Evolutionary conservation across 2,329 filamentous ascomycete species (phyloP).

Genomic region (Alternaria novae-zelandiae): DNA sequence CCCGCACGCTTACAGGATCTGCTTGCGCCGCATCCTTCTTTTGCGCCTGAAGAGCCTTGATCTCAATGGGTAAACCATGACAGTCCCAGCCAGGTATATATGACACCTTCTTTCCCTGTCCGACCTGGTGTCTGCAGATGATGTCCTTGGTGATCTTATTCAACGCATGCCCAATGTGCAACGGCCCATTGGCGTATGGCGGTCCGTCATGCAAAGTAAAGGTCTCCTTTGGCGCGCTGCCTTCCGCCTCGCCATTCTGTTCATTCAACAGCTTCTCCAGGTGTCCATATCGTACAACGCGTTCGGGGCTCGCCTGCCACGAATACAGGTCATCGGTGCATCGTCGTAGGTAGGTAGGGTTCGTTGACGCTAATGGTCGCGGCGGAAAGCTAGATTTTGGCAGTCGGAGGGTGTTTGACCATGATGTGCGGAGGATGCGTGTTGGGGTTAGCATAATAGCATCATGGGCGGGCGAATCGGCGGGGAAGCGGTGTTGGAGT

Average conservation of each 20-base stretch:
- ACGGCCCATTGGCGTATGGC: slow-evolving; percentile 90
- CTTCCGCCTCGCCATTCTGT: background rate
- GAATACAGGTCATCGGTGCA: slow-evolving; percentile 88
- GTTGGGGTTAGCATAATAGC: slow-evolving; percentile 49
- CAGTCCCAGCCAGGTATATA: slow-evolving; percentile 98
- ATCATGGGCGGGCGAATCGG: slow-evolving; percentile 33
- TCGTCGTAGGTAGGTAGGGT: slow-evolving; percentile 67
- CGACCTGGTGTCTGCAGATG: slow-evolving; percentile 80
- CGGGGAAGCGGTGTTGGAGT: slow-evolving; percentile 8
- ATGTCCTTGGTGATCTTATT: slow-evolving; percentile 99
- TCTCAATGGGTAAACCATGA: slow-evolving; percentile 94
- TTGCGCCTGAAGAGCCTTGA: slow-evolving; percentile 79
- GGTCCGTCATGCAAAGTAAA: slow-evolving; percentile 95
- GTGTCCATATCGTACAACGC: slow-evolving; percentile 51
- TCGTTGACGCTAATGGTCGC: slow-evolving; percentile 46
- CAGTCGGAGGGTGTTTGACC: slow-evolving; percentile 55
- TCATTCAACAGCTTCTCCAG: slow-evolving; percentile 1
- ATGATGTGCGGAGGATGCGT: slow-evolving; percentile 49
- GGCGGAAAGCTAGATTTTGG: slow-evolving; percentile 58
- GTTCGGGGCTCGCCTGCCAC: slow-evolving; percentile 71
- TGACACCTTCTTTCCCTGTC: slow-evolving; percentile 75
- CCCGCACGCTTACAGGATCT: slow-evolving; percentile 64
- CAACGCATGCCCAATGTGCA: slow-evolving; percentile 92
- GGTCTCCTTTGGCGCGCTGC: slow-evolving; percentile 50
- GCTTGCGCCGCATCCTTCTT: slow-evolving; percentile 48